Evolutionary conservation across 257 asterid genomes (phyloP).

Genomic region (Orobanche coerulescens): DNA sequence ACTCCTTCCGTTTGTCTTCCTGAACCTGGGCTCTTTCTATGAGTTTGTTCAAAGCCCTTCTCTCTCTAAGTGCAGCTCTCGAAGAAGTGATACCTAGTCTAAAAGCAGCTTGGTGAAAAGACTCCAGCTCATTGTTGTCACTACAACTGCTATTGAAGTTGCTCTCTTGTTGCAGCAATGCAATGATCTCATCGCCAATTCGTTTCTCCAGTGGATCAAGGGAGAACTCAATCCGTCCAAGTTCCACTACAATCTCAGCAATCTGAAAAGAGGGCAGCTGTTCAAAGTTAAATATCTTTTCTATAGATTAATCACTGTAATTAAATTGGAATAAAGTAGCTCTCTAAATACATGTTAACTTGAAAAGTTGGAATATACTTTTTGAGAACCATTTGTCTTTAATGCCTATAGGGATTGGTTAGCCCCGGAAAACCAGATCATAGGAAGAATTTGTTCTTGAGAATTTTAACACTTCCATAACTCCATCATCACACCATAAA

Average conservation of each 20-base stretch:
- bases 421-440: conserved; percentile 12
- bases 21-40: conserved; percentile 81
- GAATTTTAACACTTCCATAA: not conserved
- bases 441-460: not conserved
- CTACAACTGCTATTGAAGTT: conserved; percentile 49
- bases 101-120: conserved; percentile 88
- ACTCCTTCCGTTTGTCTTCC: conserved; percentile 91
- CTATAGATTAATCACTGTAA: not conserved
- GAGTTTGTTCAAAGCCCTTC: conserved; percentile 89
- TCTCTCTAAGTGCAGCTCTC: conserved; percentile 90
- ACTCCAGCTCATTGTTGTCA: conserved; percentile 82
- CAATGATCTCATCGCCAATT: conserved; percentile 78
- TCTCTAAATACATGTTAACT: not conserved
- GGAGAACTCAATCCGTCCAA: conserved; percentile 62
- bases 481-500: not conserved
- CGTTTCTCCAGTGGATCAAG: conserved; percentile 77
- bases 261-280: conserved; percentile 43
- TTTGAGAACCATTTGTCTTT: not conserved
- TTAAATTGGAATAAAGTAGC: not conserved
- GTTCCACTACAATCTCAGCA: conserved; percentile 62
- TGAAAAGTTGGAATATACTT: not conserved
- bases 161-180: conserved; percentile 88
- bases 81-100: conserved; percentile 87
- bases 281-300: conserved; percentile 22
- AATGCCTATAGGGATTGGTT: not conserved